A percentile compares a stretch with the other conserved stretches of the same genome.
Evolutionary conservation across 345 rosid genomes (phyloP).

Genomic region (Rhodamnia argentea): DNA sequence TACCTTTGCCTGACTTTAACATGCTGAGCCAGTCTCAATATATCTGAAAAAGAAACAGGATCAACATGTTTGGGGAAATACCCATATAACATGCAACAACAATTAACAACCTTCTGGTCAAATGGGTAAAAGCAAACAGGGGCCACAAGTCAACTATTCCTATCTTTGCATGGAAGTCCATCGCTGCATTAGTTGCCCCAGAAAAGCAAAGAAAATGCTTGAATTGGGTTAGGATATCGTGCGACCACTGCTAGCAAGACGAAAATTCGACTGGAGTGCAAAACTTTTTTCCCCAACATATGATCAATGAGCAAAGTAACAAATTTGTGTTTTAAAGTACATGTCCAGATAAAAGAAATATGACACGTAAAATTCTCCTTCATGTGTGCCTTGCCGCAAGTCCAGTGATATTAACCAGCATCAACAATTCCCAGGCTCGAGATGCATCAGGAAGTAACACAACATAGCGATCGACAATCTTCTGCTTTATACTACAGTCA

Average conservation of each 20-base stretch:
- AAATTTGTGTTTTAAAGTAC: neutral
- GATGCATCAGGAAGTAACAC: neutral
- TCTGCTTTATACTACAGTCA: neutral
- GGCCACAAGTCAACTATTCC: neutral
- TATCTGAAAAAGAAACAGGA: slow-evolving; percentile 32
- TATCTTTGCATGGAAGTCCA: neutral
- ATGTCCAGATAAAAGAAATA: neutral
- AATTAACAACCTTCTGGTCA: neutral
- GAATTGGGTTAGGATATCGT: neutral
- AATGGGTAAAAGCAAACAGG: neutral
- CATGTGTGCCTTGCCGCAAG: neutral
- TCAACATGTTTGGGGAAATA: neutral
- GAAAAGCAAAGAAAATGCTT: neutral
- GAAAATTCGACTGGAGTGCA: neutral
- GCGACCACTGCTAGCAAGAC: neutral
- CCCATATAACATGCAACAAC: neutral
- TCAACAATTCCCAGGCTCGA: neutral
- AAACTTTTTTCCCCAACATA: neutral
- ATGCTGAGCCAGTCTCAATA: slow-evolving; percentile 63
- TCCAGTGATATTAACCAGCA: neutral
- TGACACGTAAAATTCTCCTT: neutral
- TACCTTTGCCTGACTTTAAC: slow-evolving; percentile 97
- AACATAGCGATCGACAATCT: neutral
- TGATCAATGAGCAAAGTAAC: neutral
- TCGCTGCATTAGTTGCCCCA: neutral